Percentiles rank a stretch among this genome's conserved stretches.
Conservation (phyloP, 73 alveolate genomes). For the Effrenium voratum region DNA sequence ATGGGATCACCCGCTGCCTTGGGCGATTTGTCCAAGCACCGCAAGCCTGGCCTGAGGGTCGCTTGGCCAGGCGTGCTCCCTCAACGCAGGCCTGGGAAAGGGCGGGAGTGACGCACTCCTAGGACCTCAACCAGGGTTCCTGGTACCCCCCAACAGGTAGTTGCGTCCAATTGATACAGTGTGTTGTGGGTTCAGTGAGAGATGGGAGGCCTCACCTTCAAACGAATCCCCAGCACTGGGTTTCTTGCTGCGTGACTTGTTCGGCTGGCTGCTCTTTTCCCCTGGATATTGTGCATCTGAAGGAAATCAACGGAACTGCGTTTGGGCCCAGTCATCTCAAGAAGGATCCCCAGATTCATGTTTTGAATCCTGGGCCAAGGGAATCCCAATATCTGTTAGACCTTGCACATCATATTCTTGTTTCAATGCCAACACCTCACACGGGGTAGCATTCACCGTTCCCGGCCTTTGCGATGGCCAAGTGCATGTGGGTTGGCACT, state of each 20-base stretch:
- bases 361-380: neutral
- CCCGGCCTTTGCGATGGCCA: conserved; percentile 38
- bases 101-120: no score
- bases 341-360: neutral
- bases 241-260: no score
- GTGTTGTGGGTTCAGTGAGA: no score
- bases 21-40: neutral
- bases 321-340: neutral
- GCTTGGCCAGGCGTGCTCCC: neutral
- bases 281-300: no score
- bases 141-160: no score
- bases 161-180: no score
- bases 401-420: neutral
- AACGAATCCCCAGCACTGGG: no score
- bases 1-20: neutral
- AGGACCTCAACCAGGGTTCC: no score
- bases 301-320: no score
- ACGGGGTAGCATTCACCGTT: neutral
- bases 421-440: neutral
- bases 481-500: conserved; percentile 74
- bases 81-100: neutral
- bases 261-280: no score
- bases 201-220: no score
- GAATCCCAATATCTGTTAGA: neutral
- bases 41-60: neutral